Evolutionary conservation across 164 flowering plant genomes (phyloP).

Genomic region (Sedum album): DNA sequence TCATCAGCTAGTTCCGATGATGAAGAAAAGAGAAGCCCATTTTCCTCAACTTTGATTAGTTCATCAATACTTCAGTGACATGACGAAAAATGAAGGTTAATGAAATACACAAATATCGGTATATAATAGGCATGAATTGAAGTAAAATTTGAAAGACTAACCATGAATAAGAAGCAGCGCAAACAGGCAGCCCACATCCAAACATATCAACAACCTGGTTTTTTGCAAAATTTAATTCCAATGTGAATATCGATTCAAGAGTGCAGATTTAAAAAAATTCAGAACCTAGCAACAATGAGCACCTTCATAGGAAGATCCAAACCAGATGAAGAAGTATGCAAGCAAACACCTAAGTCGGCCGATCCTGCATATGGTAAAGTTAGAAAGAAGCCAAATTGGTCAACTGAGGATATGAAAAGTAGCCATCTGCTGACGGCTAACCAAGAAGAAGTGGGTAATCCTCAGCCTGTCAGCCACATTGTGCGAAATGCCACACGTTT

Average conservation of each 20-base stretch:
- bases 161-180: constrained; percentile 96
- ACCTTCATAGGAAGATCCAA: constrained; percentile 99
- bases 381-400: background rate
- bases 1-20: constrained; percentile 91
- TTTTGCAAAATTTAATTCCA: background rate
- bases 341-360: constrained; percentile 84
- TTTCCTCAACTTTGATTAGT: constrained; percentile 3
- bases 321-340: constrained; percentile 96
- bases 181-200: constrained; percentile 95
- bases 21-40: constrained; percentile 66
- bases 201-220: constrained; percentile 93
- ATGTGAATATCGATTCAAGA: background rate
- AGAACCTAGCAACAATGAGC: background rate
- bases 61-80: constrained; percentile 7
- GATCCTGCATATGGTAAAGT: constrained; percentile 48
- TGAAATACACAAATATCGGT: background rate
- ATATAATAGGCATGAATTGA: background rate
- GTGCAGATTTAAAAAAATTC: background rate
- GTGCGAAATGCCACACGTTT: constrained; percentile 94
- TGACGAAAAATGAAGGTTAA: background rate
- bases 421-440: constrained; percentile 16
- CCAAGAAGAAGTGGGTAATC: constrained; percentile 74
- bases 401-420: background rate
- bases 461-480: constrained; percentile 93
- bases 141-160: constrained; percentile 20